Percentiles rank a stretch among this genome's conserved stretches.
These are phyloP conservation scores for Raffaelea albimanens DNA, from an alignment of 2,329 filamentous ascomycete species.

Conservation along the genomic window DNA sequence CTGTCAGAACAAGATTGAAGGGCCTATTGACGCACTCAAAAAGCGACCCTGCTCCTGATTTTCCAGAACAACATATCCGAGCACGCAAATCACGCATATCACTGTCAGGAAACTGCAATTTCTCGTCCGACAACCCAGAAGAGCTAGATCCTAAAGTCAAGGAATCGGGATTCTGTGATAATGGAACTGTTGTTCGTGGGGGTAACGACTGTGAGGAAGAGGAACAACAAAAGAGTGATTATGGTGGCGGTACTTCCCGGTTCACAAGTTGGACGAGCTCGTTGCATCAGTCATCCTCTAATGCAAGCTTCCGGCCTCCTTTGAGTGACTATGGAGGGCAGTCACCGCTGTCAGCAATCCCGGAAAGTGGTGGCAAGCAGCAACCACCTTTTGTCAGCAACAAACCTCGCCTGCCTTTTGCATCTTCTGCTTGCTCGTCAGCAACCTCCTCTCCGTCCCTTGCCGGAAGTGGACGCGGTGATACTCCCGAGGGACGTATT, in stretches of 20 bases:
- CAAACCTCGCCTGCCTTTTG: background rate
- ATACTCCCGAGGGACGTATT: background rate
- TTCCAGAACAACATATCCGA: slow-evolving; percentile 41
- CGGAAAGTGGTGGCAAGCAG: slow-evolving; percentile 1
- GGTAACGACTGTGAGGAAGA: background rate
- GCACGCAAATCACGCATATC: slow-evolving; percentile 24
- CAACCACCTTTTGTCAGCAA: background rate
- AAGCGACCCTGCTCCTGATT: slow-evolving; percentile 4
- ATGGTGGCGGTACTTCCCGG: slow-evolving; percentile 8
- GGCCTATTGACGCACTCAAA: slow-evolving; percentile 10
- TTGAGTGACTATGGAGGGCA: background rate
- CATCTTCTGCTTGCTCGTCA: background rate
- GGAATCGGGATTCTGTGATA: background rate
- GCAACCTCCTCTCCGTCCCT: slow-evolving; percentile 10
- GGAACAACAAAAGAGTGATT: background rate
- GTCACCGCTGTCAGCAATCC: slow-evolving; percentile 2
- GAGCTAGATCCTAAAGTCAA: background rate
- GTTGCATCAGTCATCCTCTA: slow-evolving; percentile 1
- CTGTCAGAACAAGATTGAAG: slow-evolving; percentile 7
- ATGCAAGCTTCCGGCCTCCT: slow-evolving; percentile 1
- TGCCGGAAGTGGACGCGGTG: slow-evolving; percentile 11
- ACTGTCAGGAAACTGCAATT: slow-evolving; percentile 5
- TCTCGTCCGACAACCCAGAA: slow-evolving; percentile 10
- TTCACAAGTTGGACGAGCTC: slow-evolving; percentile 15
- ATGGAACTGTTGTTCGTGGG: background rate